phyloP scores from a whole-genome alignment of 2,329 filamentous ascomycete species.

The Dothideomycetes sp. region DNA sequence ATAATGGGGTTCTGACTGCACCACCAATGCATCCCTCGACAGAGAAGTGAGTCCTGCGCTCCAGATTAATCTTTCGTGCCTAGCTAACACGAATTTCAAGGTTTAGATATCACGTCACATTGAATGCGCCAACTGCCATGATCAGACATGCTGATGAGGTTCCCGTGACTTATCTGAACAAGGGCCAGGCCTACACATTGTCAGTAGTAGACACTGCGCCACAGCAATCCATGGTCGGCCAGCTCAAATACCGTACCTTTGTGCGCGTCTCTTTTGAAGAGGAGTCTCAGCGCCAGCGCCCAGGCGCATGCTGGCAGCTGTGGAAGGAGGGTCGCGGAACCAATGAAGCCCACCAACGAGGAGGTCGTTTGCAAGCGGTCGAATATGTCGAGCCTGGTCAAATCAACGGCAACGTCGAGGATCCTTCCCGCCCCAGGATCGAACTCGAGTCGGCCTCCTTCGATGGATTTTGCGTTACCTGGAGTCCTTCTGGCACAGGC shows the following conservation, averaged over 20 bases:
- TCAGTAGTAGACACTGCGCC: slow-evolving; percentile 69
- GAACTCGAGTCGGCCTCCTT: slow-evolving; percentile 60
- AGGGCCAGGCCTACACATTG: slow-evolving; percentile 86
- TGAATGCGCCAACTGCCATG: slow-evolving; percentile 96
- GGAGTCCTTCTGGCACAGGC: slow-evolving; percentile 58
- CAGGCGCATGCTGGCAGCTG: slow-evolving; percentile 73
- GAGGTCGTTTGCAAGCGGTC: slow-evolving; percentile 84
- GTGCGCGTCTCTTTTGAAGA: slow-evolving; percentile 96
- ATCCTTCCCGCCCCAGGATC: slow-evolving; percentile 32
- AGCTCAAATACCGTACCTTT: slow-evolving; percentile 73
- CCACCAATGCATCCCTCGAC: slow-evolving; percentile 26
- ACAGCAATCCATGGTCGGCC: slow-evolving; percentile 45
- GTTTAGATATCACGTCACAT: slow-evolving; percentile 79
- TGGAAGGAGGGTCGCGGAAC: slow-evolving; percentile 97
- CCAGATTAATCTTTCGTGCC: neutral
- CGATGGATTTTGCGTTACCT: slow-evolving; percentile 85
- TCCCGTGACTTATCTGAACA: slow-evolving; percentile 95
- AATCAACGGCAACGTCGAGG: slow-evolving; percentile 37
- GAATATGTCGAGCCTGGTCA: slow-evolving; percentile 70
- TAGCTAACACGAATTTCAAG: slow-evolving; percentile 23
- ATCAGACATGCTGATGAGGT: slow-evolving; percentile 82
- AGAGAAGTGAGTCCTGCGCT: slow-evolving; percentile 32
- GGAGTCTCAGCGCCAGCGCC: slow-evolving; percentile 78
- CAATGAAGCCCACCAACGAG: slow-evolving; percentile 87
- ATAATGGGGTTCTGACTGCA: slow-evolving; percentile 33